phyloP scores from a whole-genome alignment of 345 rosid species.

The Sisymbrium irio region DNA sequence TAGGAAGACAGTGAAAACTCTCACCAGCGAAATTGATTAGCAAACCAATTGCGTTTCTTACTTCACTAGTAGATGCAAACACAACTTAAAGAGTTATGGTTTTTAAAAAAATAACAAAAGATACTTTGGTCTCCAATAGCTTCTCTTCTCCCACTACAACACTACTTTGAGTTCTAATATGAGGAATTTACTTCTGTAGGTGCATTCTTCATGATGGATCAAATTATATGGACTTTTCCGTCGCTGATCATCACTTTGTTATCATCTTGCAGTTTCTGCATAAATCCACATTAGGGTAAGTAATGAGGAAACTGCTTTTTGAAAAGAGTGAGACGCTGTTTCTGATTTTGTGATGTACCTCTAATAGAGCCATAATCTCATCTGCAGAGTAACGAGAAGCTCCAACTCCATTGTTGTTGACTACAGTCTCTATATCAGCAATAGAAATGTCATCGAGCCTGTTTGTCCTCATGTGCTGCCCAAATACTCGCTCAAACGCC shows the following conservation, averaged over 20 bases:
- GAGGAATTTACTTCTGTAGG: neutral
- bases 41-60: neutral
- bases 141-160: constrained; percentile 1
- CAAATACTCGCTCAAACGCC: constrained; percentile 67
- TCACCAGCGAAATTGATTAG: neutral
- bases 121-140: neutral
- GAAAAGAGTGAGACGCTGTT: neutral
- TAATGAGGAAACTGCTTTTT: constrained; percentile 3
- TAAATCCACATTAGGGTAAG: neutral
- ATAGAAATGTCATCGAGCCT: constrained; percentile 66
- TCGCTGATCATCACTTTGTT: constrained; percentile 88
- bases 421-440: constrained; percentile 63
- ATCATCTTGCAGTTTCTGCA: constrained; percentile 88
- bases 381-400: constrained; percentile 54
- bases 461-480: constrained; percentile 78
- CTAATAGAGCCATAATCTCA: constrained; percentile 65
- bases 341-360: constrained; percentile 43
- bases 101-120: neutral
- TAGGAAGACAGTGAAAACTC: neutral
- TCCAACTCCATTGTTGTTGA: constrained; percentile 52
- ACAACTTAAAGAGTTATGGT: neutral
- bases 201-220: constrained; percentile 10
- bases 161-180: neutral
- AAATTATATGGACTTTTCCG: constrained; percentile 70
- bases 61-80: neutral